These are phyloP conservation scores for Penicillium pulvis DNA, from an alignment of 495 filamentous ascomycete genomes.

Conservation along the genomic window DNA sequence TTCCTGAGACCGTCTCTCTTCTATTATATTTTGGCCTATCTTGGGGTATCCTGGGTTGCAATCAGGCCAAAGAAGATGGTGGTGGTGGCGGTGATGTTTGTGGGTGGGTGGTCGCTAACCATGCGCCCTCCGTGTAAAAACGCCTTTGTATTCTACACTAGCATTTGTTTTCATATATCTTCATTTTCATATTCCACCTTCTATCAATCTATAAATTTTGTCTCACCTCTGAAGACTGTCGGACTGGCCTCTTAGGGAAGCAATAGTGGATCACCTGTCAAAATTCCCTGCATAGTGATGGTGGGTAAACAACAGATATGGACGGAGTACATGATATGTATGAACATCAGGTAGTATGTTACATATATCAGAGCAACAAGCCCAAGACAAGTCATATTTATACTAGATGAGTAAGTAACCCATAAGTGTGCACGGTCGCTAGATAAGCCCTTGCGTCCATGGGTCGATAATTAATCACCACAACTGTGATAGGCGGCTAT, in stretches of 20 bases:
- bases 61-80: not conserved
- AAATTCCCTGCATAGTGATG: not conserved
- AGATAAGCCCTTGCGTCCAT: not conserved
- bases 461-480: not conserved
- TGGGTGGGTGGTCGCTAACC: not conserved
- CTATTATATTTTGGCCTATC: not conserved
- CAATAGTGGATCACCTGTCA: not conserved
- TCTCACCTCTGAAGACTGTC: not conserved
- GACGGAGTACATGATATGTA: not conserved
- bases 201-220: not conserved
- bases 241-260: not conserved
- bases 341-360: too few relatives aligned
- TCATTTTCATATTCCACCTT: constrained; percentile 10
- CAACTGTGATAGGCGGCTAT: constrained; percentile 28
- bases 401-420: not conserved
- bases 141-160: constrained; percentile 27
- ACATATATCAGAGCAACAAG: too few relatives aligned
- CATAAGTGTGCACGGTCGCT: not conserved
- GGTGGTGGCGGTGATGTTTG: not conserved
- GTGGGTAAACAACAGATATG: too few relatives aligned
- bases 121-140: constrained; percentile 19
- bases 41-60: not conserved
- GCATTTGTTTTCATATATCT: constrained; percentile 21
- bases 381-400: too few relatives aligned
- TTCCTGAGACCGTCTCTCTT: not conserved